Evolutionary conservation across 164 flowering plant species (phyloP), one percentile per base, ranked within the genome.

Genomic region (Tinospora cordifolia): DNA sequence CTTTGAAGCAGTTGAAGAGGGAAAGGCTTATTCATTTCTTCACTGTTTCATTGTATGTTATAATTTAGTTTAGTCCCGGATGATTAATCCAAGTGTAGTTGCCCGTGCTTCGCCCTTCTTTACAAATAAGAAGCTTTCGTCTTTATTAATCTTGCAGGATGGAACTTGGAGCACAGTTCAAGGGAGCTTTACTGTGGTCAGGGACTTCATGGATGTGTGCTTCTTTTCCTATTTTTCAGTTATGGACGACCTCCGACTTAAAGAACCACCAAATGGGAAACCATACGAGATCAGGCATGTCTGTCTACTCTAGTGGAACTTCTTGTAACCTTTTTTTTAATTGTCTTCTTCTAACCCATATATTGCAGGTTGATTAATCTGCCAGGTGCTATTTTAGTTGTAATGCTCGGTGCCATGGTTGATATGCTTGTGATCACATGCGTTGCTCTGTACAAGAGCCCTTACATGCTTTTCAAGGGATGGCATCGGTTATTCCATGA

Each of bases 401-500:
- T 80, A 40, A 71, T 78, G 22, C 79, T 90, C 62, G 97, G 98
- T 38, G 1, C 86, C 15, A 11, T 81, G 24, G 72, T 87, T 65
- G 98, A 91, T 75, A 14, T 86, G 13, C 84, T 88, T 1, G 71
- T 89, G 68, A 83, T 91, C 78, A 78, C 87, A 19, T 17, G 83
- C 27, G 73, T 93, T 72, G 94, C 97, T 24, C 14, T 91, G 3
- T 83, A 65, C 74, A 93, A 91, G 80, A 81, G 91, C 67, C 91
- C 92, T 24, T 86, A 81, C 79, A 93, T 93, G 98, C 91, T 93
- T 66, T 83, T 90, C 72, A 93, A 90, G 73, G 98, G 98, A 30
- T 93, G 98, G 98, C 85, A 81, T 63, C 91, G 96, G 19, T 69
- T 93, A 64, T 76, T 93, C 80, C 96, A 90, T 71, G 98, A 93